phyloP scores from a whole-genome alignment of 306 rosid genomes.

The Quercus cerris region DNA sequence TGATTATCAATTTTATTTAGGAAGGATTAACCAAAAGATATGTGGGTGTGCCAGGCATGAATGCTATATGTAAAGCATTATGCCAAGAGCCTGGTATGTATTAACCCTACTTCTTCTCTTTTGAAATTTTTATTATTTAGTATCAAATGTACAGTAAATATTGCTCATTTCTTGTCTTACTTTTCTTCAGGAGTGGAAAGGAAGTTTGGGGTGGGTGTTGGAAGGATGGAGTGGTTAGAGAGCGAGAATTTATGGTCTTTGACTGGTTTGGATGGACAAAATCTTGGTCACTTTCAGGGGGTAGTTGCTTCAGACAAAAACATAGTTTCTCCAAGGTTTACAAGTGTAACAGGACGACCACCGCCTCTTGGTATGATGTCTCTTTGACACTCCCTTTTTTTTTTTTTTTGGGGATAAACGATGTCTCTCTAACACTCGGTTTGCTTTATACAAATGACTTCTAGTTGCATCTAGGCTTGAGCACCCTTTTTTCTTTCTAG shows the following conservation, averaged over 20 bases:
- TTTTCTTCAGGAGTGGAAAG: constrained; percentile 68
- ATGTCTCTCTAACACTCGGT: constrained; percentile 4
- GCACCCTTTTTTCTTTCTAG: not conserved
- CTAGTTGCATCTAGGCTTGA: not conserved
- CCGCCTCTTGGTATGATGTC: constrained; percentile 73
- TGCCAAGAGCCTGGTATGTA: constrained; percentile 66
- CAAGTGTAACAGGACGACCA: constrained; percentile 56
- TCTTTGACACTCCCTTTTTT: not conserved
- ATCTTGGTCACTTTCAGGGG: constrained; percentile 78
- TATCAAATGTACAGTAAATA: constrained; percentile 14
- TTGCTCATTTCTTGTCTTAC: constrained; percentile 8
- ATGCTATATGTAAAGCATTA: constrained; percentile 80
- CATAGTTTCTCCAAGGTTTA: constrained; percentile 59
- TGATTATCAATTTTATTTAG: constrained; percentile 48
- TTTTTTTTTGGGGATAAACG: no score
- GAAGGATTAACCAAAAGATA: constrained; percentile 62
- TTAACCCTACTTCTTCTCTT: constrained; percentile 16
- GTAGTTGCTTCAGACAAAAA: constrained; percentile 86
- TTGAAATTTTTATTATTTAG: constrained; percentile 6
- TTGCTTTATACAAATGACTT: not conserved
- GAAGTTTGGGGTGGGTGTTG: constrained; percentile 64
- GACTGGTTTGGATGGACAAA: constrained; percentile 59
- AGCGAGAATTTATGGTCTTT: constrained; percentile 69
- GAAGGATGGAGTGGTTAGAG: constrained; percentile 71
- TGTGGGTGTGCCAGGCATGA: constrained; percentile 98